Percentiles rank a stretch among this genome's conserved stretches.
Conservation (phyloP, 2,329 filamentous ascomycete species). For the Arachnopeziza araneosa region DNA sequence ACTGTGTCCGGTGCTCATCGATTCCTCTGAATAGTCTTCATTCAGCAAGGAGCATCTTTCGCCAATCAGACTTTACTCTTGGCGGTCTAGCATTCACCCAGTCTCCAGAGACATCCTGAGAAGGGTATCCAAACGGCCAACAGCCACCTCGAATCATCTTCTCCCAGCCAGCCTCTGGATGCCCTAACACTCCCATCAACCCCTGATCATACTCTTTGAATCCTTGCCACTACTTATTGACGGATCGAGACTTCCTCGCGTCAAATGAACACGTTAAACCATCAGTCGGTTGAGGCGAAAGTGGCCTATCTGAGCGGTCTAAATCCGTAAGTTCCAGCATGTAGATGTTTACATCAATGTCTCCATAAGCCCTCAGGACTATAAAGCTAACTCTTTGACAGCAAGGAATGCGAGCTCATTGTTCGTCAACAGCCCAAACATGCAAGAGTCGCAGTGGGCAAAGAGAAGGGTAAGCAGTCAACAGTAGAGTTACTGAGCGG, state of each 20-base stretch:
- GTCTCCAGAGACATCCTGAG: background rate
- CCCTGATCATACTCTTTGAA: background rate
- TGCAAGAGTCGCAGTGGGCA: constrained; percentile 63
- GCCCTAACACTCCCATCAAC: background rate
- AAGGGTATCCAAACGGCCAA: background rate
- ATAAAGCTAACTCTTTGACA: constrained; percentile 25
- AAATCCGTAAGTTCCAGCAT: background rate
- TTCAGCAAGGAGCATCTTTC: too few species aligned
- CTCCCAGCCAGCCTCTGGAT: background rate
- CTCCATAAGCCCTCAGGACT: background rate
- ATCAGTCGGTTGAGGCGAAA: background rate
- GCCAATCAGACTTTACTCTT: background rate
- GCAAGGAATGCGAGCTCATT: constrained; percentile 49
- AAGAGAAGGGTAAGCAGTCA: constrained; percentile 62
- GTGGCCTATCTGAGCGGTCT: background rate
- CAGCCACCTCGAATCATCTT: background rate
- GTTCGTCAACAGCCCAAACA: constrained; percentile 63
- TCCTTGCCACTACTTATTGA: background rate
- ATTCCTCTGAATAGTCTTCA: too few species aligned
- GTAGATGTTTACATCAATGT: background rate
- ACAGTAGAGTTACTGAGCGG: background rate
- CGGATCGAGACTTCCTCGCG: background rate
- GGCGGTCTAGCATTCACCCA: background rate
- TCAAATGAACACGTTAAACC: background rate
- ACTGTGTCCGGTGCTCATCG: too few species aligned